A percentile compares a stretch with the other conserved stretches of the same genome.
phyloP scores from a whole-genome alignment of 345 rosid genomes.

The Brassica incana region DNA sequence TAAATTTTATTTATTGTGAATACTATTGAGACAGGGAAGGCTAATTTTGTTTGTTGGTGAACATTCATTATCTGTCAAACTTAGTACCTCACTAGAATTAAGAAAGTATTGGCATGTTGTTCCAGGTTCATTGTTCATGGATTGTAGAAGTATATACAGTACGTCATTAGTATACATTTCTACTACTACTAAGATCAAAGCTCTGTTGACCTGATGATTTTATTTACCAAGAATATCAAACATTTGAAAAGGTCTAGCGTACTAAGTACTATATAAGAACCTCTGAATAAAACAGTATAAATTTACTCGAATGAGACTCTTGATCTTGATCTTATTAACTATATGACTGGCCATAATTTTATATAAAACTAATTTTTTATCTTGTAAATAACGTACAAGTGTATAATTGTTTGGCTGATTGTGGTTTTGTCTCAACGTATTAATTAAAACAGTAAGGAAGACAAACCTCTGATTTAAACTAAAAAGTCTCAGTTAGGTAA shows the following conservation, averaged over 20 bases:
- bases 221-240: background rate
- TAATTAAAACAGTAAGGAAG: background rate
- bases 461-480: background rate
- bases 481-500: conserved; percentile 17
- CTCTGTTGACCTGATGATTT: background rate
- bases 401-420: background rate
- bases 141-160: background rate
- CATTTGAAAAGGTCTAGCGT: background rate
- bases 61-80: conserved; percentile 19
- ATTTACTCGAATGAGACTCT: background rate
- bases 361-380: background rate
- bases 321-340: background rate
- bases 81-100: background rate
- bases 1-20: conserved; percentile 9
- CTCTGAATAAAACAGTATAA: background rate
- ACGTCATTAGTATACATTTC: background rate
- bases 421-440: background rate
- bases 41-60: conserved; percentile 18
- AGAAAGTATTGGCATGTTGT: conserved; percentile 21
- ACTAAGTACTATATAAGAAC: background rate
- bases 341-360: background rate
- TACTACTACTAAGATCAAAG: background rate
- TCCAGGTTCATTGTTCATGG: conserved; percentile 22
- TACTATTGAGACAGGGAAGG: conserved; percentile 23
- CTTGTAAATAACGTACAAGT: background rate